Evolutionary conservation across 2,329 filamentous ascomycete species (phyloP).

Genomic region (Sordariomycetes sp.): DNA sequence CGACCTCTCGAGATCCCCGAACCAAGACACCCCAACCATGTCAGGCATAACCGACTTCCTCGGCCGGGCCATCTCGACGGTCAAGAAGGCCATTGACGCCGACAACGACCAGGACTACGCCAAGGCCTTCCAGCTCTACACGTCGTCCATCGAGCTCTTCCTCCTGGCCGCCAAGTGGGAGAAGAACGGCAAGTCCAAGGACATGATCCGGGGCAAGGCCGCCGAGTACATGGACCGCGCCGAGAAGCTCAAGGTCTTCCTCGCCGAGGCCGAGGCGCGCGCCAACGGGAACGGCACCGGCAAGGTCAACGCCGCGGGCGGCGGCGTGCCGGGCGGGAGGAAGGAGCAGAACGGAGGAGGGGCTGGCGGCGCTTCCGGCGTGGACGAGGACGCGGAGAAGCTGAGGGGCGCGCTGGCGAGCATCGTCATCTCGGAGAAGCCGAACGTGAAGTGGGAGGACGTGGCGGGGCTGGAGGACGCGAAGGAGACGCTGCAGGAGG

Average conservation of each 20-base stretch:
- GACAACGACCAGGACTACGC: conserved; percentile 96
- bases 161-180: conserved; percentile 99
- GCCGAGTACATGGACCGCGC: conserved; percentile 97
- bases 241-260: conserved; percentile 91
- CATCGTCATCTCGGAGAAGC: conserved; percentile 88
- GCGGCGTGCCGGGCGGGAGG: conserved; percentile 60
- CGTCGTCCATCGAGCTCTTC: conserved; percentile 91
- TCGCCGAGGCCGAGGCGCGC: conserved; percentile 63
- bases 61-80: conserved; percentile 88
- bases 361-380: no score
- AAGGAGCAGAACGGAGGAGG: conserved; percentile 46
- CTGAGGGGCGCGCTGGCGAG: conserved; percentile 81
- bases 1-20: background rate
- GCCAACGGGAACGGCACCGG: conserved; percentile 58
- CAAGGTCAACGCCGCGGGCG: conserved; percentile 47
- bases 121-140: conserved; percentile 93
- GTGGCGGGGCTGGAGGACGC: conserved; percentile 89
- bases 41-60: conserved; percentile 67
- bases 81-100: conserved; percentile 94
- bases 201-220: conserved; percentile 92
- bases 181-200: conserved; percentile 94
- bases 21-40: conserved; percentile 4
- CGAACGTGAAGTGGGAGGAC: conserved; percentile 96
- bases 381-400: conserved; percentile 92
- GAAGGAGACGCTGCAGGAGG: conserved; percentile 96